Conservation (phyloP, 768 basidiomycete genomes). For the Hypholoma sublateritium region DNA sequence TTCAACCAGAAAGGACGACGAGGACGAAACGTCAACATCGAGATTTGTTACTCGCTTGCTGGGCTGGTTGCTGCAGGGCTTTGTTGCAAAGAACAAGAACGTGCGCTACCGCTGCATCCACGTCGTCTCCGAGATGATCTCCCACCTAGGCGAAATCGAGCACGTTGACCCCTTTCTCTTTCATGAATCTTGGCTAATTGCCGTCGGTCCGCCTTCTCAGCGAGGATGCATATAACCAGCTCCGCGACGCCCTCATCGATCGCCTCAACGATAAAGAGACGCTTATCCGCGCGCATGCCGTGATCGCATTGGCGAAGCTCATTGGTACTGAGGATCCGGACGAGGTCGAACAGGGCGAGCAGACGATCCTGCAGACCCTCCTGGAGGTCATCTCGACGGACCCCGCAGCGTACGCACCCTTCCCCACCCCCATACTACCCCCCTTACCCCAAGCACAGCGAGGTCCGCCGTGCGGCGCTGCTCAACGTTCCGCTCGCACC, state of each 20-base stretch:
- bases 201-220: slow-evolving; percentile 39
- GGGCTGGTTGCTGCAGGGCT: slow-evolving; percentile 77
- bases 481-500: slow-evolving; percentile 69
- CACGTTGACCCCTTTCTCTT: slow-evolving; percentile 34
- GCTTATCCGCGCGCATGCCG: slow-evolving; percentile 80
- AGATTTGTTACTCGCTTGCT: slow-evolving; percentile 70
- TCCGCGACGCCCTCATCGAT: slow-evolving; percentile 70
- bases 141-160: slow-evolving; percentile 88
- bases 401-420: slow-evolving; percentile 54
- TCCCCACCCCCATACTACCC: neutral
- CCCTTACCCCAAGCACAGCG: slow-evolving; percentile 37
- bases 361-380: slow-evolving; percentile 63
- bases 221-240: slow-evolving; percentile 74
- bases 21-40: slow-evolving; percentile 64
- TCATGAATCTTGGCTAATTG: neutral
- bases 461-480: slow-evolving; percentile 90
- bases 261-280: slow-evolving; percentile 88
- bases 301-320: slow-evolving; percentile 76
- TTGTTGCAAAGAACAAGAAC: slow-evolving; percentile 87
- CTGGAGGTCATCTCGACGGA: slow-evolving; percentile 72
- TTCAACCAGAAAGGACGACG: slow-evolving; percentile 46
- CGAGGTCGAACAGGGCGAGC: slow-evolving; percentile 47
- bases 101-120: slow-evolving; percentile 82
- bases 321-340: slow-evolving; percentile 69
- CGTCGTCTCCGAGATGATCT: slow-evolving; percentile 83